phyloP scores from a whole-genome alignment of 306 rosid genomes.

The Argentina anserina region DNA sequence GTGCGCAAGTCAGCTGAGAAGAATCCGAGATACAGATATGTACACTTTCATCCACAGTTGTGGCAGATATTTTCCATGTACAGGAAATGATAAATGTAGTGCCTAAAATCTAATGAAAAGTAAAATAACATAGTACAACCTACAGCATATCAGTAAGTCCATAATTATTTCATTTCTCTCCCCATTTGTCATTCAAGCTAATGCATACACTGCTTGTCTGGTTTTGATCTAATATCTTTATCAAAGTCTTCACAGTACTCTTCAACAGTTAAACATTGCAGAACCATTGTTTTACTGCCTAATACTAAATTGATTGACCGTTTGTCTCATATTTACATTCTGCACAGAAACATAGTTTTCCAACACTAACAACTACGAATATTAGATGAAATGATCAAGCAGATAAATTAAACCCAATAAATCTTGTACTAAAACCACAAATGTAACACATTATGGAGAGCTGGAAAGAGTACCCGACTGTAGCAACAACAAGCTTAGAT shows the following conservation, averaged over 20 bases:
- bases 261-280: background rate
- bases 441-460: background rate
- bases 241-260: background rate
- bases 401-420: background rate
- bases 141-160: background rate
- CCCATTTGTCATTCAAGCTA: background rate
- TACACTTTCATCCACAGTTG: background rate
- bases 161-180: background rate
- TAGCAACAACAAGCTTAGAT: conserved; percentile 43
- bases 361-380: background rate
- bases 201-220: background rate
- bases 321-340: background rate
- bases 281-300: background rate
- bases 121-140: background rate
- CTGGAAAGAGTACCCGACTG: conserved; percentile 33
- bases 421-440: background rate
- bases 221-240: background rate
- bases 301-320: background rate
- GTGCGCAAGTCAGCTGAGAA: background rate
- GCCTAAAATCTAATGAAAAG: background rate
- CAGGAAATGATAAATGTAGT: background rate
- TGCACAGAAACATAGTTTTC: background rate
- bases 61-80: background rate
- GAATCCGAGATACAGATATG: background rate
- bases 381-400: background rate